Evolutionary conservation across 2,329 filamentous ascomycete genomes (phyloP), one percentile per base, ranked within the genome.

Genomic region (Bisporella sp.): DNA sequence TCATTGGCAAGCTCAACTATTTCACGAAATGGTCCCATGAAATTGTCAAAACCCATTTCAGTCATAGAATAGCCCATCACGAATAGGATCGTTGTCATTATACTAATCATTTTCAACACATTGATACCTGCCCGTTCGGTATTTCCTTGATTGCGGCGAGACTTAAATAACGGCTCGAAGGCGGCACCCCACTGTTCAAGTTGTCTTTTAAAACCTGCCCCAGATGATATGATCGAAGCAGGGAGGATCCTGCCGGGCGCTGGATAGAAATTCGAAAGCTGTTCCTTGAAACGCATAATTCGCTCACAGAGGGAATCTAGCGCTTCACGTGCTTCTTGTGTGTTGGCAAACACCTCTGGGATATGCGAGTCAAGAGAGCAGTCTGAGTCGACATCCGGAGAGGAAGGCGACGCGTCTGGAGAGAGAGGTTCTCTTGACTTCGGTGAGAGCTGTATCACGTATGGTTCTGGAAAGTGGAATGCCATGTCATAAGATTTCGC

Each of bases 401-500:
- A 70, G 3, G 74, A 73, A 7, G 65, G 56, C 5, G 71, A 54
- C 35, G 54, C 51, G 5, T 59, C 57, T 6, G 59, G 60, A 56
- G 56, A 49, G 21, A 21, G 21, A 21, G 21, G 21, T 56, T 53
- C n/a, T 28, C 31, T 50, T 21, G 53, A 37, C 41, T 54, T 49
- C 55, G 73, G 68, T 1, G 71, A 73, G 7, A 79, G 68, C 5
- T 72, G 73, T 53, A 84, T 78, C 5, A 83, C 79, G 50, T 75
- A 81, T 1, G 80, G 79, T 31, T 79, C 72, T 1, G 80, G 80
- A 52, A 84, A 83, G 62, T 84, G 81, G 59, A 84, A 84, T 32
- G 81, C 81, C 78, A 84, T 79, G 58, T 84, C 81, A 61, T 84
- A 84, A 0, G 79, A 82, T 60, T 84, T 84, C 41, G 81, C 81